Percentiles rank a stretch among this genome's conserved stretches.
phyloP scores from a whole-genome alignment of 306 rosid species.

The Adenanthera pavonina region DNA sequence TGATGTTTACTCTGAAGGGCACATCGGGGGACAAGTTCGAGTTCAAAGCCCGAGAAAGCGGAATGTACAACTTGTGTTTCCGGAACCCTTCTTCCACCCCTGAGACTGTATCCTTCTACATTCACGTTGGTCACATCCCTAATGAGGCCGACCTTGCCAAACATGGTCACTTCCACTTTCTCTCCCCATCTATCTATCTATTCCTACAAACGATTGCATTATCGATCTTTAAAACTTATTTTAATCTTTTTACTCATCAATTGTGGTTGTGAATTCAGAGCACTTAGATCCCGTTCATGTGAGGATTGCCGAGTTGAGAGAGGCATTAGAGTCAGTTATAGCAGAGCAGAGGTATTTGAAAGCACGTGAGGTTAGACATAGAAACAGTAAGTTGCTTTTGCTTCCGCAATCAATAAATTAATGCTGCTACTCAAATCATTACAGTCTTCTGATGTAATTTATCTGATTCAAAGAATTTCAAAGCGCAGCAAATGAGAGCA shows the following conservation, averaged over 20 bases:
- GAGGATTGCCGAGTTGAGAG: constrained; percentile 74
- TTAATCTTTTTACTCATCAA: not conserved
- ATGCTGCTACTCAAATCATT: not conserved
- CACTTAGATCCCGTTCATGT: constrained; percentile 75
- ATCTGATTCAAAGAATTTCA: not conserved
- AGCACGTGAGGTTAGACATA: constrained; percentile 90
- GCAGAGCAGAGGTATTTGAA: constrained; percentile 87
- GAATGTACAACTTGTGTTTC: constrained; percentile 80
- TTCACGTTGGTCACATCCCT: constrained; percentile 94
- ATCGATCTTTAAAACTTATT: not conserved
- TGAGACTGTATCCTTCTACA: constrained; percentile 87
- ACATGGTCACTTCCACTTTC: constrained; percentile 62
- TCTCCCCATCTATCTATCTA: not conserved
- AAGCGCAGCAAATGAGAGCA: constrained; percentile 53
- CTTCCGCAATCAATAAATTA: not conserved
- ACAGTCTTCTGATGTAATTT: not conserved
- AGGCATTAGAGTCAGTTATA: constrained; percentile 65
- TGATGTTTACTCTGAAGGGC: constrained; percentile 66
- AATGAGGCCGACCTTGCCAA: constrained; percentile 76
- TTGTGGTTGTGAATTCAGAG: constrained; percentile 27
- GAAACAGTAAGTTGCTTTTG: constrained; percentile 69
- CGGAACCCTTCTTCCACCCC: constrained; percentile 77
- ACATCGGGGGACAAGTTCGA: constrained; percentile 91
- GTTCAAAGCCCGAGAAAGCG: constrained; percentile 71
- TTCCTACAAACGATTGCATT: not conserved